Conservation (phyloP, 2,329 filamentous ascomycete species). For the Beauveria medogensis region DNA sequence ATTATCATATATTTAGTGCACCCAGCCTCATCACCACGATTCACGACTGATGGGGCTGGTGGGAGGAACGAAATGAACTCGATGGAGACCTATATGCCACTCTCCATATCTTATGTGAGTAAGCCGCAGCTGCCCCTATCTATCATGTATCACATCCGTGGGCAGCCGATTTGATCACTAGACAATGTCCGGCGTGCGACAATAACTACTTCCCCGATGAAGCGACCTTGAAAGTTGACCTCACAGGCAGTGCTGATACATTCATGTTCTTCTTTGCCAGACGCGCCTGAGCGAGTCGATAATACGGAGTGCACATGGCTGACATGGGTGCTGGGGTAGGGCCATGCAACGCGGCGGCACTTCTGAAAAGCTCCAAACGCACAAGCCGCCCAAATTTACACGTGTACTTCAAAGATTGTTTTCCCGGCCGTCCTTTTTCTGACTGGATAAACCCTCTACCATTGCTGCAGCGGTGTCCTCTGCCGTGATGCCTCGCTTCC, state of each 20-base stretch:
- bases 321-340: background rate
- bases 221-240: background rate
- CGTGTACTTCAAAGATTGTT: no score
- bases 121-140: background rate
- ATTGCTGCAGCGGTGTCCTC: constrained; percentile 48
- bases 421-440: constrained; percentile 28
- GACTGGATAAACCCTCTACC: constrained; percentile 35
- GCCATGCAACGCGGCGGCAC: background rate
- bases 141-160: background rate
- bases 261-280: background rate
- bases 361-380: background rate
- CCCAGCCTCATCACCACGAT: background rate
- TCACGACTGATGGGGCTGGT: background rate
- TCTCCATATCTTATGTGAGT: background rate
- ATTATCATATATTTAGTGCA: no score
- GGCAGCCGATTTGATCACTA: background rate
- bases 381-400: background rate
- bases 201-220: background rate
- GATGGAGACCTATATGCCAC: background rate
- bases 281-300: background rate
- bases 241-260: background rate
- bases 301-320: background rate
- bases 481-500: constrained; percentile 46
- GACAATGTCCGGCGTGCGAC: background rate
- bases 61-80: background rate